A percentile compares a stretch with the other conserved stretches of the same genome.
These are phyloP conservation scores for Salix caprea DNA, from an alignment of 345 rosid species.

Conservation along the genomic window DNA sequence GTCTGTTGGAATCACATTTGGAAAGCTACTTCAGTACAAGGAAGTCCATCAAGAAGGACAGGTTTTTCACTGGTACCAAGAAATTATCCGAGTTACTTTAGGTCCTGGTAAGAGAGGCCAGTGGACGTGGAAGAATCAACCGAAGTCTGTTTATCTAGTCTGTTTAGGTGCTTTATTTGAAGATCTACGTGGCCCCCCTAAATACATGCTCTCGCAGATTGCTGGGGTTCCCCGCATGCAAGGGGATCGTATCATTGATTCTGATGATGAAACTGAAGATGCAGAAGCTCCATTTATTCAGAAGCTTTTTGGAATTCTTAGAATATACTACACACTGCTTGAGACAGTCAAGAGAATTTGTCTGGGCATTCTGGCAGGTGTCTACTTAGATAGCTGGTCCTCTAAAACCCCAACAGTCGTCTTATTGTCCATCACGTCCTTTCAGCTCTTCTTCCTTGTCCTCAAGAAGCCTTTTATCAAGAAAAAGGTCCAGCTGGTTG, in stretches of 20 bases:
- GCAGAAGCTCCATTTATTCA: conserved; percentile 94
- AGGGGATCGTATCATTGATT: conserved; percentile 63
- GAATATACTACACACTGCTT: conserved; percentile 77
- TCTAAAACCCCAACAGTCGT: conserved; percentile 45
- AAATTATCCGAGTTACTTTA: conserved; percentile 67
- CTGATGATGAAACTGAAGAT: conserved; percentile 92
- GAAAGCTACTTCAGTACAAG: conserved; percentile 87
- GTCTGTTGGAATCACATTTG: conserved; percentile 73
- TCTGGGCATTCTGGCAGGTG: conserved; percentile 68
- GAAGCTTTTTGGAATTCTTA: conserved; percentile 82
- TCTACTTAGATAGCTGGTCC: conserved; percentile 41
- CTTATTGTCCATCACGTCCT: conserved; percentile 57
- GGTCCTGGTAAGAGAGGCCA: conserved; percentile 97
- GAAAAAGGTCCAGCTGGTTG: conserved; percentile 84
- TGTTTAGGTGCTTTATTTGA: conserved; percentile 72
- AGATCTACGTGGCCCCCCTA: conserved; percentile 93
- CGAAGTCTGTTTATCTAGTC: conserved; percentile 38
- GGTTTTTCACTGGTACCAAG: conserved; percentile 86
- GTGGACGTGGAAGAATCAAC: conserved; percentile 78
- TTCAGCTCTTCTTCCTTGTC: conserved; percentile 81
- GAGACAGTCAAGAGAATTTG: conserved; percentile 56
- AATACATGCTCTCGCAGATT: conserved; percentile 92
- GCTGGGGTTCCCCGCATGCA: conserved; percentile 42
- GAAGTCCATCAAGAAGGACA: conserved; percentile 86
- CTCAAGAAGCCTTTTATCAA: conserved; percentile 93